Evolutionary conservation across 1,284 basidiomycete genomes (phyloP), one percentile per base, ranked within the genome.

Genomic region (Malassezia caprae): DNA sequence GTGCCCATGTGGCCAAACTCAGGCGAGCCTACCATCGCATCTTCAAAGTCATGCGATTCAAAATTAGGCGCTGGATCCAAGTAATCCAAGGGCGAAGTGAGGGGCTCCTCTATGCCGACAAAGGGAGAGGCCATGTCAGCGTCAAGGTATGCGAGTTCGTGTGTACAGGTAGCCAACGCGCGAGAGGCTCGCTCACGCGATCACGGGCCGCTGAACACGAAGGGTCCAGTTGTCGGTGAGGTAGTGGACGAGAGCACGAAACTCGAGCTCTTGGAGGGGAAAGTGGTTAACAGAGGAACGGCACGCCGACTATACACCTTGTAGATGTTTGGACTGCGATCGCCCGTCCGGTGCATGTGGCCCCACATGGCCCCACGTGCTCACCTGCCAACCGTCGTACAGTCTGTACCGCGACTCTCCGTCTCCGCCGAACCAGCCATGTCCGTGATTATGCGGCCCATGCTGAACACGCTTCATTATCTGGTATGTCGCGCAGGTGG

Each of bases 391-490:
- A 3, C 10, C 19, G 4, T n/a, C 47, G 27, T n/a, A 4, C 13
- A n/a, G 19, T 27, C n/a, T 6, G 37, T 8, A 39, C 37, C 21
- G 32, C 35, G 24, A 39, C 46, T 23, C 17, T 26, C 32, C 19
- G 26, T 27, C 43, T 45, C 43, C 43, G 28, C 35, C 58, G 59
- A 60, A n/a, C 60, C 65, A 30, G 23, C 51, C 23, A n/a, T 52
- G 23, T 53, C 56, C 26, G 34, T 43, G n/a, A 52, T 63, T 31
- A 63, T 62, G 58, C 62, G 59, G 28, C 69, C 69, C 15, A 62
- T 70, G 50, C 56, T 63, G 26, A 65, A 55, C 60, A 69, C 68
- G 51, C 64, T 63, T 53, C 59, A 64, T 51, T 72, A 70, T 58
- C 59, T 72, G 42, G 68, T 69, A 55, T 19, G 68, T 68, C 15